Percentiles rank a stretch among this genome's conserved stretches.
Conservation (phyloP, 768 basidiomycete species). For the Hemileccinum rubropunctum region DNA sequence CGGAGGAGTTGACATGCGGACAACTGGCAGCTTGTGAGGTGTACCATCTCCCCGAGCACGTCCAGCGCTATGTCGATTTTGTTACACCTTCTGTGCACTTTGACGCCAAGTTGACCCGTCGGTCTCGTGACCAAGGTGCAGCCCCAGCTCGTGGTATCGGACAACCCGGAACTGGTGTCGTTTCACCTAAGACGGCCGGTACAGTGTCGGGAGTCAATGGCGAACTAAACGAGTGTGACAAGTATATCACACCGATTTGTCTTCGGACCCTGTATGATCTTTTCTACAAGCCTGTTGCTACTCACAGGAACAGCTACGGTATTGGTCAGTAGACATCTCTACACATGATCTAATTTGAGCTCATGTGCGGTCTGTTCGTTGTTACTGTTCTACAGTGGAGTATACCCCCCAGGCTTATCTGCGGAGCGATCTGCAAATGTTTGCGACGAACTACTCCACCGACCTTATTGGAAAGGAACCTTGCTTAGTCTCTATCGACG, state of each 20-base stretch:
- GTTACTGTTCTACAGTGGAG: conserved; percentile 24
- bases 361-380: neutral
- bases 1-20: neutral
- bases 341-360: neutral
- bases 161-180: conserved; percentile 8
- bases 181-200: conserved; percentile 15
- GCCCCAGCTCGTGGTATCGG: conserved; percentile 15
- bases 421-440: conserved; percentile 32
- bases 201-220: conserved; percentile 8
- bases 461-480: conserved; percentile 28
- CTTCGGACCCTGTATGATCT: conserved; percentile 27
- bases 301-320: conserved; percentile 31
- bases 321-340: conserved; percentile 19
- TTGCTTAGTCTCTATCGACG: conserved; percentile 33
- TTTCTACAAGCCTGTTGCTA: conserved; percentile 24
- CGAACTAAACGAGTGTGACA: conserved; percentile 20
- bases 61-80: conserved; percentile 34
- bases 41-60: conserved; percentile 32
- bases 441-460: conserved; percentile 21
- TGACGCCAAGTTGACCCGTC: conserved; percentile 17
- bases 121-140: conserved; percentile 5
- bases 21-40: conserved; percentile 26
- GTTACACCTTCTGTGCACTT: conserved; percentile 37
- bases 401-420: conserved; percentile 34
- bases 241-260: conserved; percentile 30